phyloP scores from a whole-genome alignment of 1,284 basidiomycete species.

The Ceratobasidium theobromae region DNA sequence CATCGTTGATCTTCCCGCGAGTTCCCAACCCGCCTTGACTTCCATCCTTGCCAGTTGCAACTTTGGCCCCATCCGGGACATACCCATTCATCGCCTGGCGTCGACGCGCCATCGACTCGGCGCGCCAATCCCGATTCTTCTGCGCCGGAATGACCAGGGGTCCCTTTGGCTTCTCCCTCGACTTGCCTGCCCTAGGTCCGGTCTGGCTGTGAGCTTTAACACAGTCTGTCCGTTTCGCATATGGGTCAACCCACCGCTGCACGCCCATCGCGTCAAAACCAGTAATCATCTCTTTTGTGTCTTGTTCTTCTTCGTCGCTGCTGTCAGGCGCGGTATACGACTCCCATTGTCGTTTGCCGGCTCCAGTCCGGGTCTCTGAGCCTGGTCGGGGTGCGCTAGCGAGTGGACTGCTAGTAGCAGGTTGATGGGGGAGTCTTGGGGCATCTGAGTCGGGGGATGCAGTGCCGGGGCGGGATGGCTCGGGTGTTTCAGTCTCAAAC shows the following conservation, averaged over 20 bases:
- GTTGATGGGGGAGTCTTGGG: slow-evolving; percentile 44
- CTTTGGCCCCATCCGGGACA: slow-evolving; percentile 58
- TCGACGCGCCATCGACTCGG: slow-evolving; percentile 57
- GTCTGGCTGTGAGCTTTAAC: slow-evolving; percentile 27
- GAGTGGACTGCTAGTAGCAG: slow-evolving; percentile 57
- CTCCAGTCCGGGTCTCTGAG: slow-evolving; percentile 44
- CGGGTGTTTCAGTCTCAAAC: slow-evolving; percentile 62
- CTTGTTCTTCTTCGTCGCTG: slow-evolving; percentile 57
- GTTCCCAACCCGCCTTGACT: slow-evolving; percentile 78
- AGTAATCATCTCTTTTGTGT: slow-evolving; percentile 68
- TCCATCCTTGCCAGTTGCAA: slow-evolving; percentile 69
- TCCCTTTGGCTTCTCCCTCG: slow-evolving; percentile 47
- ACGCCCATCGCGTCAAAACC: slow-evolving; percentile 69
- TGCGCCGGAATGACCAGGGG: slow-evolving; percentile 82
- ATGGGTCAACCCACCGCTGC: slow-evolving; percentile 66
- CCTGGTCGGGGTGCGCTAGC: slow-evolving; percentile 52
- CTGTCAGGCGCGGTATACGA: slow-evolving; percentile 48
- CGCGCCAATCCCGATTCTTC: slow-evolving; percentile 86
- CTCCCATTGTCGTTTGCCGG: slow-evolving; percentile 33
- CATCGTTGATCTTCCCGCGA: slow-evolving; percentile 65
- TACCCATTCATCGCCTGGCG: slow-evolving; percentile 52
- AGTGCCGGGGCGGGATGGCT: slow-evolving; percentile 59
- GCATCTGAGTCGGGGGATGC: slow-evolving; percentile 46
- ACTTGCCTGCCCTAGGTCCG: slow-evolving; percentile 28
- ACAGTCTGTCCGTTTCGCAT: slow-evolving; percentile 40